Conservation (phyloP, 768 basidiomycete species). For the Candolleomyces eurysporus region DNA sequence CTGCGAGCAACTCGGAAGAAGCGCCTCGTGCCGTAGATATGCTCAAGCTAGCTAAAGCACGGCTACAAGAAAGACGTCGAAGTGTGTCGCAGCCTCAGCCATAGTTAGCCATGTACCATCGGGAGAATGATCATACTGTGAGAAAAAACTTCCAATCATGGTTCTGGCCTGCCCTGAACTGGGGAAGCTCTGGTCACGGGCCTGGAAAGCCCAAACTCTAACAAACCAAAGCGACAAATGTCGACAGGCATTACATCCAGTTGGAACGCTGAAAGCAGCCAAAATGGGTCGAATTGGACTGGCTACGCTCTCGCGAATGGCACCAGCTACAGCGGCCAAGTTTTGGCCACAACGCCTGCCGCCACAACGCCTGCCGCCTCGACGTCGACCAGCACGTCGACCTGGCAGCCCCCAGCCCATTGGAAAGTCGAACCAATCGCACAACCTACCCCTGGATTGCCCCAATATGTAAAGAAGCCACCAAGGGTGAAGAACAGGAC, state of each 20-base stretch:
- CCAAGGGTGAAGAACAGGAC: constrained; percentile 36
- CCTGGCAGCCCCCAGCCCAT: constrained; percentile 23
- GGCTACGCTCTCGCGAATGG: constrained; percentile 15
- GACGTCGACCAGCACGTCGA: constrained; percentile 23
- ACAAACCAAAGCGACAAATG: constrained; percentile 42
- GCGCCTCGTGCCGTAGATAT: constrained; percentile 71
- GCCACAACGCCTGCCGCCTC: constrained; percentile 10
- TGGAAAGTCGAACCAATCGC: constrained; percentile 10
- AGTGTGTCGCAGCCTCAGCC: too few relatives aligned
- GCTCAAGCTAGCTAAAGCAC: constrained; percentile 53
- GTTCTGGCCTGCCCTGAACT: constrained; percentile 36
- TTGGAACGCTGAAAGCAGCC: constrained; percentile 27
- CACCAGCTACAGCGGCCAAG: constrained; percentile 20
- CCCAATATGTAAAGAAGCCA: constrained; percentile 17
- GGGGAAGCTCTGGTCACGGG: constrained; percentile 32
- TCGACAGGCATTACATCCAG: constrained; percentile 36
- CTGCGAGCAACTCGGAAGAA: constrained; percentile 79
- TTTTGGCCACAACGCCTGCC: constrained; percentile 18
- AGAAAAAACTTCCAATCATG: constrained; percentile 11
- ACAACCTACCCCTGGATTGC: neutral
- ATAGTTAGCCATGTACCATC: too few relatives aligned
- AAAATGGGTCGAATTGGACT: constrained; percentile 17
- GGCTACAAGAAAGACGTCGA: constrained; percentile 24
- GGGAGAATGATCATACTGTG: constrained; percentile 6
- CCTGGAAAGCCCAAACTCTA: constrained; percentile 33